Conservation (phyloP, 768 basidiomycete genomes). For the Goffeauzyma gilvescens region DNA sequence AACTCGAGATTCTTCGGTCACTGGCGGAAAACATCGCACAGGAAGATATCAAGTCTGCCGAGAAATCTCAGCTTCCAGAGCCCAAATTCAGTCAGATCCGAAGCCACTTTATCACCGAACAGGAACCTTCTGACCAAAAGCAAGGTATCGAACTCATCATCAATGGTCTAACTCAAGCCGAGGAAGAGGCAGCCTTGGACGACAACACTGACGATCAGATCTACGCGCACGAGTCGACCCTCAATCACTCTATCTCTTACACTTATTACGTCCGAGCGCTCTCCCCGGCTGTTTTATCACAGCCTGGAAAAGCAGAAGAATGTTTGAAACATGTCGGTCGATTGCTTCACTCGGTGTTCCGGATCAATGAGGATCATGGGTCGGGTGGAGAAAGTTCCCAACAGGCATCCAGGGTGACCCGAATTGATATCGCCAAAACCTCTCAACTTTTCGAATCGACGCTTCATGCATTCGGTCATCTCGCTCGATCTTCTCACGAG, state of each 20-base stretch:
- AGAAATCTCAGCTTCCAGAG: not conserved
- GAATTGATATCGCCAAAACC: not conserved
- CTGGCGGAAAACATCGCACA: conserved; percentile 20
- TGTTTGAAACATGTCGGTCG: too few relatives aligned
- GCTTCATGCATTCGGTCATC: conserved; percentile 11
- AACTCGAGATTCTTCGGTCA: conserved; percentile 23
- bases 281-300: conserved; percentile 5
- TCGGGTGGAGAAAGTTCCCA: too few relatives aligned
- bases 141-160: conserved; percentile 7
- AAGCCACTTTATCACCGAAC: too few relatives aligned
- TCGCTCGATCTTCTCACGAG: conserved; percentile 5
- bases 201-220: too few relatives aligned
- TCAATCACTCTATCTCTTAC: conserved; percentile 25
- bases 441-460: conserved; percentile 13
- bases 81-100: too few relatives aligned
- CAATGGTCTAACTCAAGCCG: conserved; percentile 9
- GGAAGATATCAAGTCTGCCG: not conserved
- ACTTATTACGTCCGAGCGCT: conserved; percentile 23
- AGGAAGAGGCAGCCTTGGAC: too few relatives aligned
- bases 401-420: too few relatives aligned
- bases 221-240: conserved; percentile 17
- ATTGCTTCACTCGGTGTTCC: too few relatives aligned
- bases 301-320: too few relatives aligned
- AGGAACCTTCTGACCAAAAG: not conserved
- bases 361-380: too few relatives aligned